phyloP scores from a whole-genome alignment of 345 rosid species.

The Syzygium oleosum region DNA sequence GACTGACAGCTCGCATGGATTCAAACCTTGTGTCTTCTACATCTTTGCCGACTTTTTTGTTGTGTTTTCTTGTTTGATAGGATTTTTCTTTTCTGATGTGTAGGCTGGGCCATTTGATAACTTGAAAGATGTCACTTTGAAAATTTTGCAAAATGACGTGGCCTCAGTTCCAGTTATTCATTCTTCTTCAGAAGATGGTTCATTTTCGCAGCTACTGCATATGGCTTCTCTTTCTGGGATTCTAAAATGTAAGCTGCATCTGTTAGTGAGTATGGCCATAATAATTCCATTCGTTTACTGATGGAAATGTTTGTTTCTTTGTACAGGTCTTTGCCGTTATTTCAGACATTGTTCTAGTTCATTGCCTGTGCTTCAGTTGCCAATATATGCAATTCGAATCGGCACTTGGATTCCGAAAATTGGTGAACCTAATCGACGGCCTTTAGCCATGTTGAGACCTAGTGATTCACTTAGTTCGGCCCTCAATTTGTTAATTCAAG shows the following conservation, averaged over 20 bases:
- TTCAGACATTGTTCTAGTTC: constrained; percentile 82
- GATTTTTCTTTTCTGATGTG: neutral
- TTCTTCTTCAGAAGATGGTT: constrained; percentile 44
- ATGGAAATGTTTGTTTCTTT: constrained; percentile 1
- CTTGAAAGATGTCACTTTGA: constrained; percentile 72
- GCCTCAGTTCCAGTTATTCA: constrained; percentile 71
- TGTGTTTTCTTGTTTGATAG: neutral
- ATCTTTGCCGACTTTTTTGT: neutral
- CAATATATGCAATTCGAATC: constrained; percentile 64
- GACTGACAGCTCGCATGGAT: neutral
- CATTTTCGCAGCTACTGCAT: constrained; percentile 69
- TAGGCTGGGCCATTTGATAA: constrained; percentile 93
- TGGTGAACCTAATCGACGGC: constrained; percentile 56
- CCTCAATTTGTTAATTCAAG: constrained; percentile 54
- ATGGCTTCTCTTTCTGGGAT: constrained; percentile 94
- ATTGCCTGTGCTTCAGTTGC: constrained; percentile 85
- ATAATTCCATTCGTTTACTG: constrained; percentile 1
- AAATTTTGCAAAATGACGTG: constrained; percentile 71
- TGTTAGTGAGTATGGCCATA: constrained; percentile 13
- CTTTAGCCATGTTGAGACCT: constrained; percentile 53
- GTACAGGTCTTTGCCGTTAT: constrained; percentile 85
- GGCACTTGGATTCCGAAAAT: constrained; percentile 95
- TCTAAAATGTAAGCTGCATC: constrained; percentile 69
- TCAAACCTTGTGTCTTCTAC: neutral
- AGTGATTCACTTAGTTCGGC: constrained; percentile 58